These are phyloP conservation scores for Fusarium neocosmosporiellum DNA, from an alignment of 2,329 filamentous ascomycete genomes.

Conservation along the genomic window DNA sequence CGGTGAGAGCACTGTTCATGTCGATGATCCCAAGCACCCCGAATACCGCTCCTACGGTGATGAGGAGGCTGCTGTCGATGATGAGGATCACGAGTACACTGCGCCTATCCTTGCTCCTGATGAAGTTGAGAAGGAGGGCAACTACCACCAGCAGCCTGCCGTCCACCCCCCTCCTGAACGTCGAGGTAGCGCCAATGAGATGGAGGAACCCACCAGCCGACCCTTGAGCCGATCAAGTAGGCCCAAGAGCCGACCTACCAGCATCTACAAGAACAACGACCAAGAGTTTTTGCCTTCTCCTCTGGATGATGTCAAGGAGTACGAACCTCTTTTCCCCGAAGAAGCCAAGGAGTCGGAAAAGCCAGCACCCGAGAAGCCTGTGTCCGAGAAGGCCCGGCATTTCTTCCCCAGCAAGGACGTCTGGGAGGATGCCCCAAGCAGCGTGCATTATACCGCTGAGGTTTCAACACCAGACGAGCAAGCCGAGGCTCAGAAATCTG, in stretches of 20 bases:
- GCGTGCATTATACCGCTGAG: conserved; percentile 80
- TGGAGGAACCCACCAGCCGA: conserved; percentile 69
- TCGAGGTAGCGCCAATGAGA: conserved; percentile 68
- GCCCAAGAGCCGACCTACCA: conserved; percentile 59
- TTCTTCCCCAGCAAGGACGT: conserved; percentile 93
- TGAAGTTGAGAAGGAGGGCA: conserved; percentile 80
- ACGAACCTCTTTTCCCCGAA: conserved; percentile 93
- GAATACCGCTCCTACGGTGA: conserved; percentile 53
- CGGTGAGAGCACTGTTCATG: conserved; percentile 75
- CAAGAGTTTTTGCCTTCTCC: conserved; percentile 72
- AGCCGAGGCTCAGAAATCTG: conserved; percentile 49
- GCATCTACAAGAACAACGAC: conserved; percentile 68
- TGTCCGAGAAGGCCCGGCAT: conserved; percentile 62
- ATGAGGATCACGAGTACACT: conserved; percentile 71
- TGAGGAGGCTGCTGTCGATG: conserved; percentile 61
- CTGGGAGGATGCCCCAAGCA: conserved; percentile 96
- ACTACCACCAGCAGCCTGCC: conserved; percentile 80
- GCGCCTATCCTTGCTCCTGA: conserved; percentile 90
- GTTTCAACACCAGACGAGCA: conserved; percentile 79
- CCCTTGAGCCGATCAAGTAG: conserved; percentile 61
- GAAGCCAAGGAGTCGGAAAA: conserved; percentile 66
- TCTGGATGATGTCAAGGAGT: conserved; percentile 90
- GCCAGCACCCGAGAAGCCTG: conserved; percentile 45
- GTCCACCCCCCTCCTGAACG: conserved; percentile 79
- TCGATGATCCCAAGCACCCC: conserved; percentile 68